phyloP scores from a whole-genome alignment of 495 filamentous ascomycete genomes.

The Penicillium alfredii region DNA sequence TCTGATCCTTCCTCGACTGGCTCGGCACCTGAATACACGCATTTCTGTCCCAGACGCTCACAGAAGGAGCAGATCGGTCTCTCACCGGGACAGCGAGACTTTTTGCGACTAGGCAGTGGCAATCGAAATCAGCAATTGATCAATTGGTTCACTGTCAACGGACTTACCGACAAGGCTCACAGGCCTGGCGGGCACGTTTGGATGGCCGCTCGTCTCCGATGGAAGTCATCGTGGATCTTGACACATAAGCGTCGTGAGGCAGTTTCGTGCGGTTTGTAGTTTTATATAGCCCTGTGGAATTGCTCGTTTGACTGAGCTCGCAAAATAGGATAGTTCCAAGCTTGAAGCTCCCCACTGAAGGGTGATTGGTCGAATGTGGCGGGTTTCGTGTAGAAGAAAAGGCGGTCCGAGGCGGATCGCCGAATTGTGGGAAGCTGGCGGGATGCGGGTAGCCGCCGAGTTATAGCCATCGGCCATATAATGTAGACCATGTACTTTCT shows the following conservation, averaged over 20 bases:
- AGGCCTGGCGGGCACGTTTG: constrained; percentile 37
- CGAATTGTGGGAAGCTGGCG: no score
- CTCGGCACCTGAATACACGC: constrained; percentile 30
- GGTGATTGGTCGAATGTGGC: not conserved
- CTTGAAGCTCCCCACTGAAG: no score
- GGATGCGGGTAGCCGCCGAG: no score
- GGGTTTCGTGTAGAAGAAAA: no score
- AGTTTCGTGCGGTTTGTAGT: no score
- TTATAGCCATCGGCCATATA: no score
- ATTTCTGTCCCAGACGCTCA: constrained; percentile 33
- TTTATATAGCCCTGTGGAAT: no score
- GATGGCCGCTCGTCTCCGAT: constrained; percentile 26
- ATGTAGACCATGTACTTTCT: no score
- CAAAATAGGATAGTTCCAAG: no score
- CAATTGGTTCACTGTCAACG: not conserved
- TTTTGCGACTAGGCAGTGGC: constrained; percentile 28
- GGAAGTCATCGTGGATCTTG: constrained; percentile 2
- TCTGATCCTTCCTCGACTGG: constrained; percentile 15
- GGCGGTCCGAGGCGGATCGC: no score
- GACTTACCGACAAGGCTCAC: constrained; percentile 39
- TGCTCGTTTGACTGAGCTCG: no score
- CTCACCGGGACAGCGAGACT: constrained; percentile 40
- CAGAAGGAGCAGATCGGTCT: constrained; percentile 39
- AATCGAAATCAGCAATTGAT: not conserved
- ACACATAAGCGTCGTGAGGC: no score